These are phyloP conservation scores for Taiwanofungus camphoratus DNA, from an alignment of 1,284 basidiomycete genomes.

Conservation along the genomic window DNA sequence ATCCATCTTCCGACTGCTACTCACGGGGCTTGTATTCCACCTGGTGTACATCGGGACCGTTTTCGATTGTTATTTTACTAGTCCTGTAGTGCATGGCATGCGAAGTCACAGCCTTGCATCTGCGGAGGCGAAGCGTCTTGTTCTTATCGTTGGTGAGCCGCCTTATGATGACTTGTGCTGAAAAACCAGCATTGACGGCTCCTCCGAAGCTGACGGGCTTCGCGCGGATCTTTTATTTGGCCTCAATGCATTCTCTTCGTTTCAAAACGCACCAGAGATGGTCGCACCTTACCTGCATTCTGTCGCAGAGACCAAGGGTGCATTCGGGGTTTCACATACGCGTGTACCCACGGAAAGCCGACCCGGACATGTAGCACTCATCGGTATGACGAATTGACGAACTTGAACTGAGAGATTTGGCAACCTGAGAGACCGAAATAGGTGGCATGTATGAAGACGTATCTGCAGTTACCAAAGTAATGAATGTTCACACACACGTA, in stretches of 20 bases:
- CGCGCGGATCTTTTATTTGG: constrained; percentile 80
- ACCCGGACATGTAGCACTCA: constrained; percentile 86
- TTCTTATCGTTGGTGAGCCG: constrained; percentile 71
- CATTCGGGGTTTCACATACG: constrained; percentile 84
- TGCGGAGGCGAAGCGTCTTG: constrained; percentile 65
- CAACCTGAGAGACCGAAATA: constrained; percentile 20
- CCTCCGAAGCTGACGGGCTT: constrained; percentile 65
- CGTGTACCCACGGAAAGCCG: constrained; percentile 86
- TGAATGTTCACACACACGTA: constrained; percentile 11
- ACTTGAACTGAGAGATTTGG: not conserved
- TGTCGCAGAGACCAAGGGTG: constrained; percentile 62
- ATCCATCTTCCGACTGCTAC: constrained; percentile 35
- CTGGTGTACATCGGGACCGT: constrained; percentile 68
- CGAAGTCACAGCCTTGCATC: constrained; percentile 39
- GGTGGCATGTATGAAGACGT: constrained; percentile 92
- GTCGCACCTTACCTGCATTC: constrained; percentile 76
- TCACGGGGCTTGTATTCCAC: constrained; percentile 71
- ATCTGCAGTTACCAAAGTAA: constrained; percentile 80
- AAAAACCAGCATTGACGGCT: not conserved
- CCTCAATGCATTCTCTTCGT: constrained; percentile 50
- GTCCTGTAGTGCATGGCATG: constrained; percentile 75
- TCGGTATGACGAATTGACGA: constrained; percentile 43
- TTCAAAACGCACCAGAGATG: constrained; percentile 49
- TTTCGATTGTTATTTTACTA: constrained; percentile 89
- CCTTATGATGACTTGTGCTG: not conserved